Conservation (phyloP, 805 yeast genomes). For the Pichia insulana region DNA sequence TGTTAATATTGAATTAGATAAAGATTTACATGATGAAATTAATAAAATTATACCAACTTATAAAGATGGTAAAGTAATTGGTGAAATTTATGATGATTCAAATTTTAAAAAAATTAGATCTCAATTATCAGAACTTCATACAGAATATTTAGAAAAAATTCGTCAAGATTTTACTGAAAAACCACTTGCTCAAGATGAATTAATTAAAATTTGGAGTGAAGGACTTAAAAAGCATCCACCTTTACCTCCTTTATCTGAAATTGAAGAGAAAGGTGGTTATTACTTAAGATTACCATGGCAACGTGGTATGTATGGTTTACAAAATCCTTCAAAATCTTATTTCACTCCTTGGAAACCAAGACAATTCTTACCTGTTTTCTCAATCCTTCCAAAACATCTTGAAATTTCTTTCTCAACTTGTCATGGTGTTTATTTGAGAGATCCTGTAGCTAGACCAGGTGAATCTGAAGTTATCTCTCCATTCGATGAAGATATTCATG, state of each 20-base stretch:
- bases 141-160: slow-evolving; percentile 25
- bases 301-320: slow-evolving; percentile 67
- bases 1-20: slow-evolving; percentile 18
- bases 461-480: slow-evolving; percentile 94
- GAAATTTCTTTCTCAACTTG: slow-evolving; percentile 88
- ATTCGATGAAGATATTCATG: slow-evolving; percentile 70
- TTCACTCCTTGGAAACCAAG: slow-evolving; percentile 97
- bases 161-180: slow-evolving; percentile 21
- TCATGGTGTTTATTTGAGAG: slow-evolving; percentile 93
- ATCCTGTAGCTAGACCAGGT: slow-evolving; percentile 96
- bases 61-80: slow-evolving; percentile 24
- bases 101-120: slow-evolving; percentile 26
- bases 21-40: slow-evolving; percentile 44
- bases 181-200: slow-evolving; percentile 22
- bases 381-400: slow-evolving; percentile 84
- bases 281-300: slow-evolving; percentile 76
- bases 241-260: slow-evolving; percentile 28
- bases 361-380: slow-evolving; percentile 86
- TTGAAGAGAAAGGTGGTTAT: slow-evolving; percentile 25
- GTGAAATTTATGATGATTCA: slow-evolving; percentile 24
- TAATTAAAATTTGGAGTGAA: slow-evolving; percentile 38
- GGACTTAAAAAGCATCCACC: slow-evolving; percentile 34
- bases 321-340: slow-evolving; percentile 67
- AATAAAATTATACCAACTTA: slow-evolving; percentile 31
- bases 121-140: slow-evolving; percentile 27